Evolutionary conservation across 176 grass and related monocot species (phyloP).

Genomic region (Urochloa ruziziensis): DNA sequence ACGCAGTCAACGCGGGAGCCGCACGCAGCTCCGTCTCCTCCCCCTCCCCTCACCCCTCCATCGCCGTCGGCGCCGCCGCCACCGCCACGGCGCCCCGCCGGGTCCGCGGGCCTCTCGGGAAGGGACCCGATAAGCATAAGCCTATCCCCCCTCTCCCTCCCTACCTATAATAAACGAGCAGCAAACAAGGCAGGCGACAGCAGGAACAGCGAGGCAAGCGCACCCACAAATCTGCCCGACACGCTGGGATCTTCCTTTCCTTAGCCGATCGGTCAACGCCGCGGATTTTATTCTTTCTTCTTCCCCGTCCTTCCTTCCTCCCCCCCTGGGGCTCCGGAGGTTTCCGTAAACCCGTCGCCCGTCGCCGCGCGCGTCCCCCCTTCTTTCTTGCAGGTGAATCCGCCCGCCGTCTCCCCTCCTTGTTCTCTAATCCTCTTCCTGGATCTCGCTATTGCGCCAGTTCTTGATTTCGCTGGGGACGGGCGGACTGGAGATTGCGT

Average conservation of each 20-base stretch:
- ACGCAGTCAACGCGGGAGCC: background rate
- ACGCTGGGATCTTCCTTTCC: slow-evolving; percentile 12
- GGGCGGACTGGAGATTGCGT: background rate
- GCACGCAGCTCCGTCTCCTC: background rate
- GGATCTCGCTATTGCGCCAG: background rate
- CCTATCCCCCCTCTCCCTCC: too few species aligned
- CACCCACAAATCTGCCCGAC: background rate
- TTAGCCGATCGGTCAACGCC: slow-evolving; percentile 17
- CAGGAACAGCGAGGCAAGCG: background rate
- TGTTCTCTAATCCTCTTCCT: background rate
- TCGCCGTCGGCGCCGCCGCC: background rate
- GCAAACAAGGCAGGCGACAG: background rate
- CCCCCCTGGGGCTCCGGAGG: background rate
- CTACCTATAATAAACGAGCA: slow-evolving; percentile 1
- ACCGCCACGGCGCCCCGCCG: background rate
- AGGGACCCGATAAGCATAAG: background rate
- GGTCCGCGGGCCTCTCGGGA: background rate
- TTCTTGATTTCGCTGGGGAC: background rate
- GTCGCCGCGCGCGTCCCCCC: background rate
- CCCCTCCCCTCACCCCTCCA: too few species aligned
- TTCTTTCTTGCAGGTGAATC: background rate
- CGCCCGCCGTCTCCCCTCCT: too few species aligned
- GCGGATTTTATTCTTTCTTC: background rate
- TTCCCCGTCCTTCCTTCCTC: too few species aligned
- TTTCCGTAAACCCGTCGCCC: background rate